These are phyloP conservation scores for Ceratocystis alfenasii DNA, from an alignment of 2,329 filamentous ascomycete genomes.

Conservation along the genomic window DNA sequence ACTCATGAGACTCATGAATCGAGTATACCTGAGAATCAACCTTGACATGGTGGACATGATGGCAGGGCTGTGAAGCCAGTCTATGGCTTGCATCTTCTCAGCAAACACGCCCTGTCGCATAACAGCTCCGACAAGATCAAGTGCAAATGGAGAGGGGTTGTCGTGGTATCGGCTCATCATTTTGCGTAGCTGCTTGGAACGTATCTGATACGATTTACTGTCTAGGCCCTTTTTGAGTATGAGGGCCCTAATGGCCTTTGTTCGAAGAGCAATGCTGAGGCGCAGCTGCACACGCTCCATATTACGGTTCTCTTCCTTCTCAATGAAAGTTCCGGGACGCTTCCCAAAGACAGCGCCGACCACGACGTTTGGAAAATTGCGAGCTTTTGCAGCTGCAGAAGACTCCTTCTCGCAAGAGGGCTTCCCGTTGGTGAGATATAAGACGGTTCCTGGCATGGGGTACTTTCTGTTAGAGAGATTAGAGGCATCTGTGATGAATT, in stretches of 20 bases:
- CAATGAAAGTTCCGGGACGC: not conserved
- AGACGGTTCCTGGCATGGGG: constrained; percentile 57
- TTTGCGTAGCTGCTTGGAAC: constrained; percentile 35
- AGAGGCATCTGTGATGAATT: constrained; percentile 47
- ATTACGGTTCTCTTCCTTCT: not conserved
- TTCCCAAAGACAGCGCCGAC: constrained; percentile 30
- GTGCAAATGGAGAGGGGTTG: constrained; percentile 50
- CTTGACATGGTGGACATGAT: constrained; percentile 51
- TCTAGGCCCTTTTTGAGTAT: not conserved
- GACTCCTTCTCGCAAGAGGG: constrained; percentile 28
- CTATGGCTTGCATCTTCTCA: constrained; percentile 61
- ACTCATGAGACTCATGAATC: constrained; percentile 51
- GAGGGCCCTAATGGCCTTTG: not conserved
- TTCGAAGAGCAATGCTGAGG: not conserved
- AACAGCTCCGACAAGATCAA: constrained; percentile 54
- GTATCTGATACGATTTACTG: not conserved
- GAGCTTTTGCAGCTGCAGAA: constrained; percentile 22
- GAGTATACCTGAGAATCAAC: constrained; percentile 50
- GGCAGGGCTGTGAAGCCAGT: constrained; percentile 65
- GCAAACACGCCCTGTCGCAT: constrained; percentile 54
- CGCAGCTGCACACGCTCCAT: constrained; percentile 13
- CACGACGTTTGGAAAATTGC: constrained; percentile 47
- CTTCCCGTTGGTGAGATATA: constrained; percentile 42
- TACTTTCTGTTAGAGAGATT: constrained; percentile 35
- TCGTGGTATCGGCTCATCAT: constrained; percentile 63